phyloP scores from a whole-genome alignment of 768 basidiomycete species.

The Mrakia frigida region DNA sequence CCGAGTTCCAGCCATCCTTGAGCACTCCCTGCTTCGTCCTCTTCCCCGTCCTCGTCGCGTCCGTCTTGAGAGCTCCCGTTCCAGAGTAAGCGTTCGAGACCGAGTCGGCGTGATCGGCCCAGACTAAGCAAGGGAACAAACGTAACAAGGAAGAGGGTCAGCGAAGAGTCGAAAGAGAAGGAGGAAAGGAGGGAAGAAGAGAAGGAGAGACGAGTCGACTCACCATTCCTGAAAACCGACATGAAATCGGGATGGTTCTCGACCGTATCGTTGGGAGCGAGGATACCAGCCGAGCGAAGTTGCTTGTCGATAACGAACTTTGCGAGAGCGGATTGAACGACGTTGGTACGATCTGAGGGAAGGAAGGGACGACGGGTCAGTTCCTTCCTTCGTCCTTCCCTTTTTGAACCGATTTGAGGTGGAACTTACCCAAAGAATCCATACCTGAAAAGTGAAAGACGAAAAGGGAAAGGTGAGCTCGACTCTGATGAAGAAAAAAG shows the following conservation, averaged over 20 bases:
- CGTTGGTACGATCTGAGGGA: slow-evolving; percentile 82
- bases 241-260: slow-evolving; percentile 77
- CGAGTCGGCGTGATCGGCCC: slow-evolving; percentile 92
- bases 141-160: slow-evolving; percentile 25
- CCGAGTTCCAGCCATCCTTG: slow-evolving; percentile 80
- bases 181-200: background rate
- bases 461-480: background rate
- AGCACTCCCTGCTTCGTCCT: slow-evolving; percentile 72
- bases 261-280: slow-evolving; percentile 64
- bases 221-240: slow-evolving; percentile 80
- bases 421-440: slow-evolving; percentile 29
- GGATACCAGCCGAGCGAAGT: slow-evolving; percentile 64
- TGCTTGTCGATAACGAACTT: slow-evolving; percentile 78
- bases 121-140: slow-evolving; percentile 56
- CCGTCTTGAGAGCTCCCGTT: slow-evolving; percentile 91
- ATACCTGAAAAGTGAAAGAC: slow-evolving; percentile 10
- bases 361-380: background rate
- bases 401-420: too few relatives aligned
- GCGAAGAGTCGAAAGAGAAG: too few relatives aligned
- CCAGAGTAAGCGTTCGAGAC: slow-evolving; percentile 89
- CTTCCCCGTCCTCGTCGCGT: slow-evolving; percentile 90
- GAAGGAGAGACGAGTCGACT: slow-evolving; percentile 43
- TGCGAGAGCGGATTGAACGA: slow-evolving; percentile 85
- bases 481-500: too few relatives aligned
- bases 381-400: too few relatives aligned